Evolutionary conservation across 2,329 filamentous ascomycete species (phyloP).

Genomic region (Fusarium dlaminii): DNA sequence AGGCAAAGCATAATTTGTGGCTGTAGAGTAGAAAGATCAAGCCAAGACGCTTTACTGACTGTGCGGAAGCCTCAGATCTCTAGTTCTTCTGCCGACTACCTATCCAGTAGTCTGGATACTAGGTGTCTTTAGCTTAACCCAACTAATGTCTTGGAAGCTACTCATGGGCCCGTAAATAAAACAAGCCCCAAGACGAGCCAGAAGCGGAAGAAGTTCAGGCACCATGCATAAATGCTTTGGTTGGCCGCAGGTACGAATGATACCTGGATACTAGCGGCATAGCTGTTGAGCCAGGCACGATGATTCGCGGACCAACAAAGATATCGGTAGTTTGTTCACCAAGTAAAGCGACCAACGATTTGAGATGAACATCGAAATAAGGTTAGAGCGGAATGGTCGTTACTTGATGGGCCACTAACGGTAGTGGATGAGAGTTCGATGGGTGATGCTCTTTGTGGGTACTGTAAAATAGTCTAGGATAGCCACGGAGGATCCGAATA

Average conservation of each 20-base stretch:
- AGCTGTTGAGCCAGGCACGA: background rate
- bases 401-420: constrained; percentile 12
- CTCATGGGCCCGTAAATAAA: background rate
- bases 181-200: background rate
- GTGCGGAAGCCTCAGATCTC: background rate
- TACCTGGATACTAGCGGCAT: background rate
- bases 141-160: background rate
- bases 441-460: background rate
- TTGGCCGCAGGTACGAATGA: background rate
- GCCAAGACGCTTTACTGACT: constrained; percentile 6
- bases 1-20: constrained; percentile 27
- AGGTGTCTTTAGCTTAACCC: background rate
- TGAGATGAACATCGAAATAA: background rate
- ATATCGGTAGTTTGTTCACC: background rate
- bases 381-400: constrained; percentile 19
- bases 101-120: constrained; percentile 3
- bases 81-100: background rate
- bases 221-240: background rate
- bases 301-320: background rate
- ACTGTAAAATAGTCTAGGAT: background rate
- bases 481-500: constrained; percentile 11
- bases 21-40: background rate
- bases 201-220: background rate
- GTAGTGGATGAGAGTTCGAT: constrained; percentile 1
- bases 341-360: background rate